Base-by-base conservation (phyloP, 495 filamentous ascomycete genomes). In the Penicillium nucicola region DNA sequence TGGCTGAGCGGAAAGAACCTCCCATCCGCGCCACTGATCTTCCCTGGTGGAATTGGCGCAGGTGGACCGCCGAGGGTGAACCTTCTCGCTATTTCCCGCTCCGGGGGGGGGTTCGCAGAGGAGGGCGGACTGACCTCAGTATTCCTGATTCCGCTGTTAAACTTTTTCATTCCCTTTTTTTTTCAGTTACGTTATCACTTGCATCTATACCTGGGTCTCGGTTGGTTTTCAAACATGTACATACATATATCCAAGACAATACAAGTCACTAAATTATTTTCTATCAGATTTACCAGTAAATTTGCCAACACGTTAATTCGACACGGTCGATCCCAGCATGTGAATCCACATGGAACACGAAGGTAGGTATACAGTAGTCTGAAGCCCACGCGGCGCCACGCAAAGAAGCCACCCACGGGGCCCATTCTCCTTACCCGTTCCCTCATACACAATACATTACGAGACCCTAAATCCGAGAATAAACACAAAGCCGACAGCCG, bases 41-140 rank as follows among this genome's bases (percentile, higher is more conserved):
- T 12, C 56, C 65, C 19, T 73, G 71, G 71, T 75, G 69, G 71
- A 53, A 66, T 52, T 70, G 58, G 63, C 61, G 58, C 5, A 56
- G 66, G 56, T 71, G 69, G 69, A 55, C 36, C 12, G 41, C 37
- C 14, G 15, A 44, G 6, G 35, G 38, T 22, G 61, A 67, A 28
- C 43, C 39, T 17, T 18, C 55, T n/a, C 55, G 48, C 3, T 72
- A 72, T 46, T 62, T 65, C 40, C 61, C 69, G 8, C 52, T 75
- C 43, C 31, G 45, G 8, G 66, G 70, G 47, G 61, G 56, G 43
- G 43, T 44, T 45, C 41, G 37, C 49, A 48, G 1, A 34, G 18
- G 56, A 34, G 55, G 65, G 33, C 54, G 41, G 34, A 31, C 25
- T 12, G 15, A 50, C 12, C 30, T 15, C 14, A 22, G 19, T 13